Percentiles rank a stretch among this genome's conserved stretches.
Conservation (phyloP, 768 basidiomycete species). For the Leccinum imitatum region DNA sequence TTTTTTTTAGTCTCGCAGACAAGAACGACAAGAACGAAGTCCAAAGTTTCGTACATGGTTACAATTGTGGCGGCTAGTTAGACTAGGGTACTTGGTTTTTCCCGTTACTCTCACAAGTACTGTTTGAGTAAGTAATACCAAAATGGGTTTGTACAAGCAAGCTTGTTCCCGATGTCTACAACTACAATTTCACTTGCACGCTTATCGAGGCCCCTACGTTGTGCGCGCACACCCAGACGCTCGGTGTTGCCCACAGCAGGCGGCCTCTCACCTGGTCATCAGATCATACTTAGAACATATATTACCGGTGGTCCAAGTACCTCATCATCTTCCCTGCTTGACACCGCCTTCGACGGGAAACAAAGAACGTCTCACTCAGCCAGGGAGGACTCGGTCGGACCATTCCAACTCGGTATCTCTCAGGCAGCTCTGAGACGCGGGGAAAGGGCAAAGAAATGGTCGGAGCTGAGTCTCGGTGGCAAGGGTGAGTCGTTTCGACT, state of each 20-base stretch:
- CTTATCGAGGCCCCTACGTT: conserved; percentile 10
- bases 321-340: conserved; percentile 51
- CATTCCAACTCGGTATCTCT: conserved; percentile 72
- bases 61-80: background rate
- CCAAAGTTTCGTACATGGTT: too few relatives aligned
- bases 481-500: conserved; percentile 52
- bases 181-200: conserved; percentile 4
- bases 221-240: background rate
- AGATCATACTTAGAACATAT: conserved; percentile 35
- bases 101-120: too few relatives aligned
- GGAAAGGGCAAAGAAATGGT: conserved; percentile 71
- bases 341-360: conserved; percentile 63
- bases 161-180: conserved; percentile 10
- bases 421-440: conserved; percentile 52
- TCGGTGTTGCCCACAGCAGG: background rate
- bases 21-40: background rate
- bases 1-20: conserved; percentile 10
- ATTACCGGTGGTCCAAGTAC: conserved; percentile 49
- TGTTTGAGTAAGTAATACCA: conserved; percentile 6
- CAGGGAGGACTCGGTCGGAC: conserved; percentile 66
- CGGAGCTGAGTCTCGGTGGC: conserved; percentile 70
- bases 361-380: conserved; percentile 37
- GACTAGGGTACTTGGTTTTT: background rate
- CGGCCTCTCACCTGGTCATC: background rate
- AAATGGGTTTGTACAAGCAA: conserved; percentile 6